A percentile compares a stretch with the other conserved stretches of the same genome.
Evolutionary conservation across 495 filamentous ascomycete species (phyloP).

Genomic region (Penicillium pancosmium): DNA sequence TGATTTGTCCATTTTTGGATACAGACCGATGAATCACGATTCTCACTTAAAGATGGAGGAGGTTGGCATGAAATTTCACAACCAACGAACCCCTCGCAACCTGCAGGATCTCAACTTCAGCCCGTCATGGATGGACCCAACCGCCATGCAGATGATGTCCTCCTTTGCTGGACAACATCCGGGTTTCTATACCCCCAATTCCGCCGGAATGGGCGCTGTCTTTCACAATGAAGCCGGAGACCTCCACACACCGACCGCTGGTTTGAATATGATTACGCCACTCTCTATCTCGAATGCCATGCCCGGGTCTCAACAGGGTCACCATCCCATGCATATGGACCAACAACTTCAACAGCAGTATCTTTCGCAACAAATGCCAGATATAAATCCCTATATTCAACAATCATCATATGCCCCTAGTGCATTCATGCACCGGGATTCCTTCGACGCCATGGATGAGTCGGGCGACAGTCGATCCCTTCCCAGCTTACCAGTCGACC

Average conservation of each 20-base stretch:
- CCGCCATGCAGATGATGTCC: conserved; percentile 73
- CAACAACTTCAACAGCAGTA: conserved; percentile 42
- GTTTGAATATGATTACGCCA: conserved; percentile 79
- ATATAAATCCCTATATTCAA: conserved; percentile 71
- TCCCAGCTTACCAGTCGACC: conserved; percentile 48
- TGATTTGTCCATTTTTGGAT: conserved; percentile 10
- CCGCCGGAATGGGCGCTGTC: conserved; percentile 77
- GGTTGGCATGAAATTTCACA: conserved; percentile 64
- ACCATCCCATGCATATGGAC: conserved; percentile 4
- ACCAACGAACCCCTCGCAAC: conserved; percentile 76
- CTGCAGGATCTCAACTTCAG: conserved; percentile 84
- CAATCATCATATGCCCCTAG: conserved; percentile 75
- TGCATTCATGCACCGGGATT: conserved; percentile 75
- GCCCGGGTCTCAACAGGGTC: conserved; percentile 49
- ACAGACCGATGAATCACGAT: conserved; percentile 12
- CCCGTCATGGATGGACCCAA: conserved; percentile 83
- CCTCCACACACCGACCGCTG: conserved; percentile 81
- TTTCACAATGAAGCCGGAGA: conserved; percentile 88
- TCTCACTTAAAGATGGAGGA: conserved; percentile 42
- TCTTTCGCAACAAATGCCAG: conserved; percentile 69
- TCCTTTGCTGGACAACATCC: conserved; percentile 74
- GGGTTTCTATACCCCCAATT: conserved; percentile 87
- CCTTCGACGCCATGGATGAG: conserved; percentile 77
- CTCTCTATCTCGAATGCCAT: conserved; percentile 73
- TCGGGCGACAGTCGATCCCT: conserved; percentile 60